phyloP scores from a whole-genome alignment of 2,329 filamentous ascomycete species.

The Amauroascus niger region DNA sequence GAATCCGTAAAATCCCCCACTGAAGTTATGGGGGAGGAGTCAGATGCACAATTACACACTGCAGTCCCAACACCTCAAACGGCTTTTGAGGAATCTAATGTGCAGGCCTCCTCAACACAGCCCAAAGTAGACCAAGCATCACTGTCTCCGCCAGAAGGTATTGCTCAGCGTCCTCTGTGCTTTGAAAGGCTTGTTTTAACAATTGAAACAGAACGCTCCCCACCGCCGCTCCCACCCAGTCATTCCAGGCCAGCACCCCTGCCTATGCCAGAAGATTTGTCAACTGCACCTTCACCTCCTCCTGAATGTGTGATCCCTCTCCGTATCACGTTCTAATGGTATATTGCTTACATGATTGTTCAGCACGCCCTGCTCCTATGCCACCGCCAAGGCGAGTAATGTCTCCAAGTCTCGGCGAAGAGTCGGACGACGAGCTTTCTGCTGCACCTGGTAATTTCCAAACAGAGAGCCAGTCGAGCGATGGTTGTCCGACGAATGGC shows the following conservation, averaged over 20 bases:
- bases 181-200: not conserved
- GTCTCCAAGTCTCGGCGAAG: constrained; percentile 67
- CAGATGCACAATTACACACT: not conserved
- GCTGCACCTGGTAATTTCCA: constrained; percentile 14
- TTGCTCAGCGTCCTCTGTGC: constrained; percentile 18
- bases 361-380: constrained; percentile 55
- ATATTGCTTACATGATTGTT: constrained; percentile 22
- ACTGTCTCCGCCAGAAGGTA: constrained; percentile 45
- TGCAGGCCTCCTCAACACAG: constrained; percentile 19
- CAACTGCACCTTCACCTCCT: constrained; percentile 28
- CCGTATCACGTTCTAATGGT: not conserved
- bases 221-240: constrained; percentile 30
- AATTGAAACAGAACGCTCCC: constrained; percentile 22
- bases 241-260: constrained; percentile 34
- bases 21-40: not conserved
- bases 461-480: constrained; percentile 9
- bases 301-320: constrained; percentile 46
- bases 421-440: constrained; percentile 80
- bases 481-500: not conserved
- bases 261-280: constrained; percentile 28
- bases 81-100: constrained; percentile 20
- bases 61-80: not conserved
- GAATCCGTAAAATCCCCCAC: constrained; percentile 9
- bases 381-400: constrained; percentile 45
- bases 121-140: constrained; percentile 36